Conservation (phyloP, 2,329 filamentous ascomycete species). For the Penicillium sumatraense region DNA sequence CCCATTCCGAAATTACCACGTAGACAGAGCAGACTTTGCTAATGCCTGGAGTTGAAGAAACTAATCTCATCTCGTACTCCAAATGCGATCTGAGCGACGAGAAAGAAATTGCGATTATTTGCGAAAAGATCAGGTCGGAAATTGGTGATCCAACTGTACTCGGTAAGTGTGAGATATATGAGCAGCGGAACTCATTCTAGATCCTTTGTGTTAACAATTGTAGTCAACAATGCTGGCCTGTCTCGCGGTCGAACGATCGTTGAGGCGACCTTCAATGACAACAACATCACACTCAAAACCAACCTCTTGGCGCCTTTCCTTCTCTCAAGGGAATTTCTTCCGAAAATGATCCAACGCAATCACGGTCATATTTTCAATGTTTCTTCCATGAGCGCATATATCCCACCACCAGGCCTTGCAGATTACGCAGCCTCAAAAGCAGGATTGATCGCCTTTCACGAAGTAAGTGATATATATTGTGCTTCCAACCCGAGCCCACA, state of each 20-base stretch:
- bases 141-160: slow-evolving; percentile 26
- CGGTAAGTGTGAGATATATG: neutral
- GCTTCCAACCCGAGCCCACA: too few relatives aligned
- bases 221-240: slow-evolving; percentile 27
- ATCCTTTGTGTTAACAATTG: slow-evolving; percentile 9
- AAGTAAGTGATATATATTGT: slow-evolving; percentile 7
- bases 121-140: slow-evolving; percentile 35
- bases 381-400: slow-evolving; percentile 29
- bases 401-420: slow-evolving; percentile 26
- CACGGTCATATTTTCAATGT: slow-evolving; percentile 32
- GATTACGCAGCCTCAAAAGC: slow-evolving; percentile 32
- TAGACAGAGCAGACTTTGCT: neutral
- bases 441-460: slow-evolving; percentile 29
- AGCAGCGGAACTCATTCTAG: slow-evolving; percentile 39
- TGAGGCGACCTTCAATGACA: slow-evolving; percentile 12
- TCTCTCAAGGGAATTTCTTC: slow-evolving; percentile 26
- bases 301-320: slow-evolving; percentile 29
- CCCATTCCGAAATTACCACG: neutral
- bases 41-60: neutral
- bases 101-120: slow-evolving; percentile 32
- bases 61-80: slow-evolving; percentile 29
- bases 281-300: slow-evolving; percentile 25
- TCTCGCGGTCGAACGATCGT: slow-evolving; percentile 20
- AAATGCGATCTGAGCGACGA: slow-evolving; percentile 47
- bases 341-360: slow-evolving; percentile 25